Evolutionary conservation across 2,329 filamentous ascomycete genomes (phyloP).

Genomic region (Neopestalotiopsis sp.): DNA sequence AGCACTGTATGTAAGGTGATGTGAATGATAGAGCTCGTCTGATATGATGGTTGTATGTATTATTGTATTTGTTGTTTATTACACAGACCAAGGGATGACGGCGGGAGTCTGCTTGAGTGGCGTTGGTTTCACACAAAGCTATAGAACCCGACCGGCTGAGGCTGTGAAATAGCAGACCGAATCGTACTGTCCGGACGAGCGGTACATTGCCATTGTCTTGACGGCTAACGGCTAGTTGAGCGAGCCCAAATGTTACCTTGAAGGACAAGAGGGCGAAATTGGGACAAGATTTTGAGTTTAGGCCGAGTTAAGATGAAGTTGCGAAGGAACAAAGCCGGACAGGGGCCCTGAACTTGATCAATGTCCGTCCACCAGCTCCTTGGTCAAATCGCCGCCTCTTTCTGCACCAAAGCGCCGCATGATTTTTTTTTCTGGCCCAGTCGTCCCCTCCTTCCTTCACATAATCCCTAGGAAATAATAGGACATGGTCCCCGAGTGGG

Average conservation of each 20-base stretch:
- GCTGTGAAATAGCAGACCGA: background rate
- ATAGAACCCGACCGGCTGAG: background rate
- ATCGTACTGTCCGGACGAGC: background rate
- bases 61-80: background rate
- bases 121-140: constrained; percentile 15
- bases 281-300: constrained; percentile 8
- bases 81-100: constrained; percentile 3
- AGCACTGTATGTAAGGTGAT: background rate
- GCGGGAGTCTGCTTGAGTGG: background rate
- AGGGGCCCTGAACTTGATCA: background rate
- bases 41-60: background rate
- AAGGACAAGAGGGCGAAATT: background rate
- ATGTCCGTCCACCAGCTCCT: background rate
- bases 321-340: constrained; percentile 5
- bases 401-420: background rate
- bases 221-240: background rate
- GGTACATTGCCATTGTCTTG: background rate
- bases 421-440: background rate
- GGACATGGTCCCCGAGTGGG: background rate
- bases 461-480: background rate
- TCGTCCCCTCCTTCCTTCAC: background rate
- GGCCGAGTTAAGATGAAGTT: constrained; percentile 12
- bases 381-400: background rate
- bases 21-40: background rate
- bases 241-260: background rate